Conservation (phyloP, 2,329 filamentous ascomycete species). For the Calonectria hongkongensis region DNA sequence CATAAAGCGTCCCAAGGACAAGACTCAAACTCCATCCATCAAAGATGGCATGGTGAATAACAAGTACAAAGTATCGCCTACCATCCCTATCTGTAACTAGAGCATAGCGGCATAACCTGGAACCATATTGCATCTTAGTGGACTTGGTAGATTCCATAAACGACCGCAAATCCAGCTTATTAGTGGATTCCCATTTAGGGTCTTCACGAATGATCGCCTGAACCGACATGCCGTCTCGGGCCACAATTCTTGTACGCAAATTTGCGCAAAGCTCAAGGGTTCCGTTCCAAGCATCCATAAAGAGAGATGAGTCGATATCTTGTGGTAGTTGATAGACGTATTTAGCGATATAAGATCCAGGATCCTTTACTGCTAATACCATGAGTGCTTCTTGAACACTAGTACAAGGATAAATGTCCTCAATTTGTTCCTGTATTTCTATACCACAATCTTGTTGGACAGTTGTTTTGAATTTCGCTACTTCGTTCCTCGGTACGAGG, state of each 20-base stretch:
- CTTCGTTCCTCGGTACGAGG: not conserved
- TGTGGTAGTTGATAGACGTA: constrained; percentile 11
- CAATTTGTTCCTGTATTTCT: not conserved
- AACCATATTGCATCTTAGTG: constrained; percentile 24
- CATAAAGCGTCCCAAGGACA: not conserved
- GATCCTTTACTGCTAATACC: constrained; percentile 37
- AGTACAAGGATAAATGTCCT: constrained; percentile 49
- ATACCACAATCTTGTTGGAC: not conserved
- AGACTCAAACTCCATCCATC: constrained; percentile 31
- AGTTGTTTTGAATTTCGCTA: not conserved
- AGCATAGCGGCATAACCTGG: constrained; percentile 21
- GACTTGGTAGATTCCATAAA: constrained; percentile 5
- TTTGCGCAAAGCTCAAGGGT: constrained; percentile 19
- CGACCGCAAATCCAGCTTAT: constrained; percentile 2
- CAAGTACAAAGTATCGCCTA: constrained; percentile 14
- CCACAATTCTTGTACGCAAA: constrained; percentile 27
- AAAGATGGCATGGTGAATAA: constrained; percentile 27
- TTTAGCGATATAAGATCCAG: constrained; percentile 38
- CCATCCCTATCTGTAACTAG: not conserved
- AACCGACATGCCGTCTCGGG: not conserved
- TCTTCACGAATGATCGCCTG: constrained; percentile 19
- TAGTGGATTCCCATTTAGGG: constrained; percentile 3
- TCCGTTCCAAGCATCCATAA: constrained; percentile 12
- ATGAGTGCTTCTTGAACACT: constrained; percentile 61
- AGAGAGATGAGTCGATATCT: constrained; percentile 2